Conservation (phyloP, 495 filamentous ascomycete species). For the Astrocystis sublimbata region DNA sequence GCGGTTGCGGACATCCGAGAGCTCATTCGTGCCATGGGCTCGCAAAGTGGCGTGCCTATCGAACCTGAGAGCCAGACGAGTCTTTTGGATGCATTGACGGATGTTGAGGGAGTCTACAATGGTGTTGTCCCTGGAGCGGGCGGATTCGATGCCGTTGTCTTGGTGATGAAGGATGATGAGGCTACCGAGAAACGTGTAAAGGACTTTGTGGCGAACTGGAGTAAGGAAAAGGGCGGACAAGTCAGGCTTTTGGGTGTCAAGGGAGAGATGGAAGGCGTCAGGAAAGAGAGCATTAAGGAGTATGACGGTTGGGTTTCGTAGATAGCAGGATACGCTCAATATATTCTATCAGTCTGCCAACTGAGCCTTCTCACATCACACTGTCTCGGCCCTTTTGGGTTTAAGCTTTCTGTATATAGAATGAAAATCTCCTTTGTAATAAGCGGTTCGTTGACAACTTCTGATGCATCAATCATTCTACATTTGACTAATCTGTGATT, state of each 20-base stretch:
- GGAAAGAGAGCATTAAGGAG: slow-evolving; percentile 59
- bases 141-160: slow-evolving; percentile 86
- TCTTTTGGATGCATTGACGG: slow-evolving; percentile 71
- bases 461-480: no score
- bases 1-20: slow-evolving; percentile 46
- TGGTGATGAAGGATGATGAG: slow-evolving; percentile 74
- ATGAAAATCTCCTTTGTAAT: no score
- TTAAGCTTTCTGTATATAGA: no score
- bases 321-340: no score
- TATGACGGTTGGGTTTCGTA: slow-evolving; percentile 63
- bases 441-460: no score
- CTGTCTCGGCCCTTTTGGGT: no score
- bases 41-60: slow-evolving; percentile 75
- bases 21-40: slow-evolving; percentile 74
- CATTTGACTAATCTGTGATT: no score
- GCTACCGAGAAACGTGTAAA: slow-evolving; percentile 64
- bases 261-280: slow-evolving; percentile 85
- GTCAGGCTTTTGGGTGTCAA: slow-evolving; percentile 78
- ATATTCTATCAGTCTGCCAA: no score
- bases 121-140: slow-evolving; percentile 94
- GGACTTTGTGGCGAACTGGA: slow-evolving; percentile 65
- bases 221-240: slow-evolving; percentile 63
- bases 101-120: slow-evolving; percentile 77
- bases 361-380: no score
- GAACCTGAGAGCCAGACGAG: slow-evolving; percentile 85